Percentiles rank a stretch among this genome's conserved stretches.
phyloP scores from a whole-genome alignment of 768 basidiomycete species.

The Leccinum obscurum region DNA sequence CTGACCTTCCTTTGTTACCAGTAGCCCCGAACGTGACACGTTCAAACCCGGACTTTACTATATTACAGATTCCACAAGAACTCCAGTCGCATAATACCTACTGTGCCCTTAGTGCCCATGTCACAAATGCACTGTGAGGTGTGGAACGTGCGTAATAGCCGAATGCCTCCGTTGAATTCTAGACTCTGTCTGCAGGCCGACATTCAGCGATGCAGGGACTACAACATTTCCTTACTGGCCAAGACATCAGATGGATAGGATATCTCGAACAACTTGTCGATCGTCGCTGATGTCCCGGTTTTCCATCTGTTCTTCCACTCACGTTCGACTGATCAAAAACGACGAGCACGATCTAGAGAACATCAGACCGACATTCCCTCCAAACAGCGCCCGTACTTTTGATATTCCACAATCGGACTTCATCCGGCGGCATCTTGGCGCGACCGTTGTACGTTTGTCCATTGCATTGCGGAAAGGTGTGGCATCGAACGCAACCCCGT shows the following conservation, averaged over 20 bases:
- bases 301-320: conserved; percentile 49
- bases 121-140: conserved; percentile 70
- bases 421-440: conserved; percentile 44
- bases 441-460: conserved; percentile 52
- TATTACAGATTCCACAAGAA: conserved; percentile 66
- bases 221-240: conserved; percentile 44
- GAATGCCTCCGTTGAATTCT: conserved; percentile 36
- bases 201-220: conserved; percentile 6
- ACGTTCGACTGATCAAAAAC: conserved; percentile 46
- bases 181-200: conserved; percentile 28
- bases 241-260: conserved; percentile 29
- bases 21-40: conserved; percentile 55
- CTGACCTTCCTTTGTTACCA: conserved; percentile 56
- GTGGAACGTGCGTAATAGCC: conserved; percentile 60
- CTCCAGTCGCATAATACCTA: conserved; percentile 50
- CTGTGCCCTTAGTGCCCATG: conserved; percentile 52
- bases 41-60: conserved; percentile 57
- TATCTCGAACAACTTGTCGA: conserved; percentile 60
- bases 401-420: conserved; percentile 50
- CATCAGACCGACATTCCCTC: conserved; percentile 48
- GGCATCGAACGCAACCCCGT: conserved; percentile 51
- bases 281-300: conserved; percentile 34
- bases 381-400: conserved; percentile 45
- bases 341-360: conserved; percentile 20
- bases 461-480: conserved; percentile 44